Base-by-base conservation (phyloP, 1,284 basidiomycete genomes). In the Meira nashicola region DNA sequence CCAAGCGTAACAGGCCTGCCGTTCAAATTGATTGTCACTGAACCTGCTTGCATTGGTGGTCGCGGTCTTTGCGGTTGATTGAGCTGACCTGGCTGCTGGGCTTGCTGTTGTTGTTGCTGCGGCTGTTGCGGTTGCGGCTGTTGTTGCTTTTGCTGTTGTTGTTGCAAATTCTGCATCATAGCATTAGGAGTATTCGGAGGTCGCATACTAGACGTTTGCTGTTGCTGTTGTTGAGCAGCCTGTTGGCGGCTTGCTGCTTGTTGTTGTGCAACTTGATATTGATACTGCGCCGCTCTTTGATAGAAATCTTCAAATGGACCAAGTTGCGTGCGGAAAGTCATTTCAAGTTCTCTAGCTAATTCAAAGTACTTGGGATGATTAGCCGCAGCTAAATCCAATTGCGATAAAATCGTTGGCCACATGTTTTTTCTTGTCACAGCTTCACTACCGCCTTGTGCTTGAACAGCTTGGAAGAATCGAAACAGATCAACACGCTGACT, bases 221-320 rank as follows among this genome's bases (percentile, higher is more conserved):
- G 48, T 48, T 65, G 65, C 19, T 51, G 49, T 23, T 17, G 49
- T 28, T 41, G 39, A 2, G 7, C 39, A 17, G 44, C 47, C 14
- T 25, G 44, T 2, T 50, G 38, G 43, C 40, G 39, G 28, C 43
- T 37, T 3, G 28, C 28, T 33, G 28, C 28, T 33, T 33, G 28
- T 37, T 37, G 15, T 46, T 25, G 40, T 10, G 28, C 28, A 28
- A 38, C 12, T 14, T 10, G 47, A 17, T 43, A 37, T 49, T 66
- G 60, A 38, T 49, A 54, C 47, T 51, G 39, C 23, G 59, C 54
- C 6, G 60, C 62, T 23, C 54, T 48, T 48, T 54, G 67, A 73
- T 73, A 77, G 3, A 73, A 68, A 52, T 73, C 68, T 44, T 76
- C 74, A 25, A 77, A 74, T 2, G 71, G 67, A 6, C 63, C 66